Evolutionary conservation across 1,139 yeast genomes (phyloP), one percentile per base, ranked within the genome.

Genomic region (Yarrowia galli): DNA sequence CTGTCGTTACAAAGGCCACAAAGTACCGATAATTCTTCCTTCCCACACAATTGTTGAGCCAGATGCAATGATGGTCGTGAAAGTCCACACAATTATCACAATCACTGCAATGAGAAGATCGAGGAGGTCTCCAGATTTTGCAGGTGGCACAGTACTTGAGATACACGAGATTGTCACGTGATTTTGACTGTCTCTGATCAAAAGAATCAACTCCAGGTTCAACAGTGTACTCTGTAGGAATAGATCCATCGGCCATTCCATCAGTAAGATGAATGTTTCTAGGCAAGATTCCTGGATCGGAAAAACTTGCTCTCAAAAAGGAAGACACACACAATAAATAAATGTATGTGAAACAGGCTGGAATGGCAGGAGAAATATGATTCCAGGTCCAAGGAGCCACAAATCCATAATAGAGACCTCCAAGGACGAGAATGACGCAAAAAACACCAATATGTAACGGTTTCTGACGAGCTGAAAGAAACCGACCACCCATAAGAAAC

Each of bases 11-110:
- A 85, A 68, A 83, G 75, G 76, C 80, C 80, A 77, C 75, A 28
- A 83, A 81, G 71, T 85, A 83, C 71, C 77, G 71, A 74, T 89
- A 90, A 74, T 90, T 91, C 68, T 90, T 79, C 71, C 86, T 83
- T 0, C 96, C 97, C 53, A 91, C 82, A 75, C 97, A 91, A 73
- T 88, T 90, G 74, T 89, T 89, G 70, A 91, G 77, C 93, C 95
- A 91, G 10, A 85, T 77, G 75, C 97, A 91, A 77, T 91, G 97
- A 75, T 91, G 97, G 75, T 91, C 97, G 74, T 85, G 87, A 42
- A 71, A 65, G 43, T 74, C 75, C 4, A 87, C 79, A 74, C 97
- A 91, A 53, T 81, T 80, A 67, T 84, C 83, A 75, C 97, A 91
- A 7, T 80, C 79, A 2, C 90, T 83, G 74, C 97, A 91, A 76